These are phyloP conservation scores for Solanum chmielewskii DNA, from an alignment of 257 asterid species.

Conservation along the genomic window DNA sequence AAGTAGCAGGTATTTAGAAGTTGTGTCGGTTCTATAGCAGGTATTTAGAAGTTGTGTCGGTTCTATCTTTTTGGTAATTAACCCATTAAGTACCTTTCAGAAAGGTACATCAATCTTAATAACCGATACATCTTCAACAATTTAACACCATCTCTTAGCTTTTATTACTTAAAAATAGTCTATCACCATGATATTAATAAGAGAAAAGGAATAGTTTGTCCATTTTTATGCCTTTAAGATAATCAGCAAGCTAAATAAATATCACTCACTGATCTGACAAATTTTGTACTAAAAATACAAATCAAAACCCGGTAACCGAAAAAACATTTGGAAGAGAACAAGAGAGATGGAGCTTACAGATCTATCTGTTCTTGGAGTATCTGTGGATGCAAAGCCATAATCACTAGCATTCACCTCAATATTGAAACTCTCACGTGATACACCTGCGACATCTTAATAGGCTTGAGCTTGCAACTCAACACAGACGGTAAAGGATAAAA, in stretches of 20 bases:
- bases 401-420: conserved; percentile 61
- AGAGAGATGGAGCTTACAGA: conserved; percentile 39
- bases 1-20: neutral
- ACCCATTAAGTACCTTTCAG: neutral
- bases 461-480: neutral
- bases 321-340: neutral
- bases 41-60: neutral
- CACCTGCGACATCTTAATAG: conserved; percentile 34
- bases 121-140: neutral
- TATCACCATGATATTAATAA: neutral
- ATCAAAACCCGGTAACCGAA: neutral
- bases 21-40: neutral
- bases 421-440: conserved; percentile 81
- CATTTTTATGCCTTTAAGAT: neutral
- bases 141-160: neutral
- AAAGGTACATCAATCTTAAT: neutral
- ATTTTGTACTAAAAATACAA: neutral
- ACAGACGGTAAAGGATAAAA: neutral
- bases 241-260: neutral
- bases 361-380: conserved; percentile 97
- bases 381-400: conserved; percentile 78
- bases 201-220: neutral
- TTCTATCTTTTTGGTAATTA: neutral
- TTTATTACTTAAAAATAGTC: neutral
- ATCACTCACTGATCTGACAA: neutral